phyloP scores from a whole-genome alignment of 192 early-diverging fungal species.

The Backusella tarrabulga region DNA sequence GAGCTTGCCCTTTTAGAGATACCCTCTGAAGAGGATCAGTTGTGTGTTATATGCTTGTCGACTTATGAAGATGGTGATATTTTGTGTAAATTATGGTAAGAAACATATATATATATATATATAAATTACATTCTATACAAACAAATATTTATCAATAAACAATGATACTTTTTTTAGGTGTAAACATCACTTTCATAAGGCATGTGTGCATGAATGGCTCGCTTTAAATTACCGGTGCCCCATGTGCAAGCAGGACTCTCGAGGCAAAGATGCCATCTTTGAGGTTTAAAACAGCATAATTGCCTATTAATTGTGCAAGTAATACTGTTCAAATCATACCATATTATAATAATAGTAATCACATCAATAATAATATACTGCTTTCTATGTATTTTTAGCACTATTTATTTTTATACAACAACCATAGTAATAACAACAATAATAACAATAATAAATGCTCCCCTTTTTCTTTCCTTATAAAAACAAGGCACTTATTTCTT shows the following conservation, averaged over 20 bases:
- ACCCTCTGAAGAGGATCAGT: conserved; percentile 29
- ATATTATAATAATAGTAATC: background rate
- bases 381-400: background rate
- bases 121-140: background rate
- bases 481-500: conserved; percentile 10
- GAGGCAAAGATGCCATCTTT: conserved; percentile 31
- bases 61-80: conserved; percentile 76
- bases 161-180: conserved; percentile 32
- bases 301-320: background rate
- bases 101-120: background rate
- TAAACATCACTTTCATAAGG: conserved; percentile 79
- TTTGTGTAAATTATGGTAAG: conserved; percentile 61
- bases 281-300: conserved; percentile 2
- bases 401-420: background rate
- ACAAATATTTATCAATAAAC: background rate
- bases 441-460: background rate
- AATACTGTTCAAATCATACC: background rate
- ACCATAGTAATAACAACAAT: background rate
- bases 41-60: conserved; percentile 79
- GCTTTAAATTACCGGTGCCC: conserved; percentile 72
- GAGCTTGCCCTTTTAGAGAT: conserved; percentile 24
- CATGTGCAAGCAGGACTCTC: conserved; percentile 65
- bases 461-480: background rate
- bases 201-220: conserved; percentile 84
- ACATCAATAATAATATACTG: background rate